Evolutionary conservation across 352 stramenopile species (phyloP).

Genomic region (Elongisporangium prolatum): DNA sequence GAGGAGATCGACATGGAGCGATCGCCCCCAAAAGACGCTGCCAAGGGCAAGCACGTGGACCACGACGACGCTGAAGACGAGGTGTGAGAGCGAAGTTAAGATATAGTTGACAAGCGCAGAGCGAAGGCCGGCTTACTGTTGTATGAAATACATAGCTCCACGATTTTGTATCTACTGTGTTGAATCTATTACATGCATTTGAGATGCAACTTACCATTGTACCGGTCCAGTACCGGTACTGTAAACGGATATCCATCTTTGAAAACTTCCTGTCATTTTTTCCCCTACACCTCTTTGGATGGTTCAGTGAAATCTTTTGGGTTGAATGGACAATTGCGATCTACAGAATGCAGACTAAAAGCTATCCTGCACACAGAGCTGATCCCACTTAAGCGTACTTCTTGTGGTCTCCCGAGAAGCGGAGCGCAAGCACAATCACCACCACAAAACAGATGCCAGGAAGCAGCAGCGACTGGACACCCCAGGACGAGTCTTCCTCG

Average conservation of each 20-base stretch:
- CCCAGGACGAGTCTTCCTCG: constrained; percentile 13
- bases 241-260: no score
- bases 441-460: constrained; percentile 46
- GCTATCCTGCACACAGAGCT: background rate
- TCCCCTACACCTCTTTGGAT: no score
- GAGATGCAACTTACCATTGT: no score
- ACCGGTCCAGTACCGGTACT: no score
- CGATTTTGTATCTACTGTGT: background rate
- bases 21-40: constrained; percentile 21
- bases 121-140: background rate
- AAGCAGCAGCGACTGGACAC: constrained; percentile 34
- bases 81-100: constrained; percentile 14
- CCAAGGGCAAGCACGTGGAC: constrained; percentile 20
- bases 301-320: background rate
- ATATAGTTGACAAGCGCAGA: background rate
- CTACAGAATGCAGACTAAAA: background rate
- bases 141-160: constrained; percentile 10
- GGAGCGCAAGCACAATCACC: constrained; percentile 42
- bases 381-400: constrained; percentile 46
- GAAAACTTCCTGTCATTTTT: no score
- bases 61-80: constrained; percentile 42
- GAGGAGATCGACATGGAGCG: constrained; percentile 40
- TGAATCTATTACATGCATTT: no score
- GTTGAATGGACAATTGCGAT: background rate
- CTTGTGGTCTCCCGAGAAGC: constrained; percentile 68